Evolutionary conservation across 23 red algal genomes (phyloP).

Genomic region (Gracilariopsis chorda): DNA sequence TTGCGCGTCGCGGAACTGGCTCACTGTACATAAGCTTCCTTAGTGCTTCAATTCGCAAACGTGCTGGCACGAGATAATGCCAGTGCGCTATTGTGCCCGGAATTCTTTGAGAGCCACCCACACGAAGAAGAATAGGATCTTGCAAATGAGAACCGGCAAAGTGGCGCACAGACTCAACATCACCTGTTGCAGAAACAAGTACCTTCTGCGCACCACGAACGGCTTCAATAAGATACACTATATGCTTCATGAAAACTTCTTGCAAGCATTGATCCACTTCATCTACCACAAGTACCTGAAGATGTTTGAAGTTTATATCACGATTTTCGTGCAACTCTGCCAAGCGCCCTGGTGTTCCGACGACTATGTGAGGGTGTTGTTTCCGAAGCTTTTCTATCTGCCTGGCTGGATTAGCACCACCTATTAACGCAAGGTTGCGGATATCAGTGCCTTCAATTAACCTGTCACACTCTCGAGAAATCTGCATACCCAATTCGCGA

Average conservation of each 20-base stretch:
- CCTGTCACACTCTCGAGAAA: slow-evolving; percentile 57
- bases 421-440: slow-evolving; percentile 70
- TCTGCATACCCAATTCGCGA: slow-evolving; percentile 86
- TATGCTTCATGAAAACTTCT: slow-evolving; percentile 10
- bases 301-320: slow-evolving; percentile 3
- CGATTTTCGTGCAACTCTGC: slow-evolving; percentile 54
- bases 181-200: slow-evolving; percentile 75
- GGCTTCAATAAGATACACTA: slow-evolving; percentile 12
- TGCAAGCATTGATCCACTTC: slow-evolving; percentile 82
- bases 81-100: slow-evolving; percentile 71
- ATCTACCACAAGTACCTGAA: slow-evolving; percentile 67
- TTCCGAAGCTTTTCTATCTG: slow-evolving; percentile 77
- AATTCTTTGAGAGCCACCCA: slow-evolving; percentile 53
- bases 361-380: slow-evolving; percentile 68
- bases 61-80: slow-evolving; percentile 62
- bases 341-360: slow-evolving; percentile 84
- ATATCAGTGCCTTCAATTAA: slow-evolving; percentile 58
- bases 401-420: slow-evolving; percentile 81
- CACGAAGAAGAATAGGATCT: slow-evolving; percentile 47
- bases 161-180: slow-evolving; percentile 50
- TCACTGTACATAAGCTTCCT: slow-evolving; percentile 60
- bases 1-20: slow-evolving; percentile 40
- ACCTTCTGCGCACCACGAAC: slow-evolving; percentile 49
- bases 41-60: slow-evolving; percentile 66
- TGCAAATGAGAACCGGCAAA: slow-evolving; percentile 42